Base-by-base conservation (phyloP, 192 early-diverging fungal genomes). In the Backusella morwellensis region DNA sequence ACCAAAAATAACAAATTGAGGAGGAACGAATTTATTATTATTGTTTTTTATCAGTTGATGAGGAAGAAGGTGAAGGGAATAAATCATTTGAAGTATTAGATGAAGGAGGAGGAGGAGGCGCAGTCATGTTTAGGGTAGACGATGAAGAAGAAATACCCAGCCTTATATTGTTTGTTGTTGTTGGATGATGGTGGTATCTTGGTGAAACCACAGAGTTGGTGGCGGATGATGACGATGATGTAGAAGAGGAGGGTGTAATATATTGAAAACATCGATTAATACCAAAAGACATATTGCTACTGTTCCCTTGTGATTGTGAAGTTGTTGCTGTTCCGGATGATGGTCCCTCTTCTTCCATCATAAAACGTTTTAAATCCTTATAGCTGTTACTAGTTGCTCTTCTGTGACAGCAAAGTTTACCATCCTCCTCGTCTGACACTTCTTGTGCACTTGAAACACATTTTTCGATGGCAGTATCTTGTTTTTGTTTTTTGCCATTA, bases 41-140 rank as follows among this genome's bases (percentile, higher is more conserved):
- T 63, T 63, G 21, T 63, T 63, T 63, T 63, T 63, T 63, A 26
- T 63, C 56, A 63, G 56, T 29, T 29, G 56, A 63, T 9, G 56
- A 63, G 26, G 56, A 63, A 63, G 56, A 63, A 63, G 56, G 56
- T 63, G 56, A 63, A 63, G 56, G 56, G 23, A 63, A 63, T 63
- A 63, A 29, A 12, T 63, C 56, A 23, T 63, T 63, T 29, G 56
- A 29, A 63, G 56, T 23, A 29, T 63, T 63, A 29, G 56, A 63
- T 12, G 56, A 29, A 29, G 56, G 21, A 63, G 56, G 56, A 63
- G 56, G 56, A 29, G 56, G 26, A 12, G 54, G 23, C 21, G 23
- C 56, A 63, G 56, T 12, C 23, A 63, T 63, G 26, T 63, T 63
- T 26, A 63, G 26, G 2, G 56, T 63, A 14, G 56, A 63, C 19